A percentile compares a stretch with the other conserved stretches of the same genome.
phyloP scores from a whole-genome alignment of 2,329 filamentous ascomycete genomes.

The Bertia moriformis region DNA sequence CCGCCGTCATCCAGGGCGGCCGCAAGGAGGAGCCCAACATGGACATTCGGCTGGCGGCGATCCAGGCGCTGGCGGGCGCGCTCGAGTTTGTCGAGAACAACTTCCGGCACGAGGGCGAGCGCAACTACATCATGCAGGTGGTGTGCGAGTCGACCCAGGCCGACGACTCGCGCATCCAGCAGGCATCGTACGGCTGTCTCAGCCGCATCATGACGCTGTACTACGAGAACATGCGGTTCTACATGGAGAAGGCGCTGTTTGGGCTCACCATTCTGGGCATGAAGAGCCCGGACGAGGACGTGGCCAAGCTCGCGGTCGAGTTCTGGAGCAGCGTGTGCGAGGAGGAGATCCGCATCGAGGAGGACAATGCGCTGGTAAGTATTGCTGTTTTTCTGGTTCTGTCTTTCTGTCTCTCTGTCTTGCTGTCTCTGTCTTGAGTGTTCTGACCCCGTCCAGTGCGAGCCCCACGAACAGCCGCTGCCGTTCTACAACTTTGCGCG shows the following conservation, averaged over 20 bases:
- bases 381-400: constrained; percentile 1
- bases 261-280: constrained; percentile 94
- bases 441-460: constrained; percentile 27
- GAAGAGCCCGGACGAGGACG: constrained; percentile 95
- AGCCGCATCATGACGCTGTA: constrained; percentile 98
- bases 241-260: constrained; percentile 99
- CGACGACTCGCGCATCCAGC: constrained; percentile 78
- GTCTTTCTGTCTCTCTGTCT: constrained; percentile 3
- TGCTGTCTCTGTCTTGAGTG: constrained; percentile 5
- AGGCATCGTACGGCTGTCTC: constrained; percentile 88
- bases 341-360: constrained; percentile 93
- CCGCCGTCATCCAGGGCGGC: constrained; percentile 91
- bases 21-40: constrained; percentile 86
- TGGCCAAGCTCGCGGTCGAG: constrained; percentile 92
- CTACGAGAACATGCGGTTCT: constrained; percentile 99
- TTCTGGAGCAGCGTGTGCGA: constrained; percentile 99
- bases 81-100: constrained; percentile 96
- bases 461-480: constrained; percentile 70
- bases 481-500: constrained; percentile 93
- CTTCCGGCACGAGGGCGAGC: constrained; percentile 97
- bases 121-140: constrained; percentile 99
- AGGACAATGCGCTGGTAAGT: constrained; percentile 73
- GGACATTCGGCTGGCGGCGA: constrained; percentile 83
- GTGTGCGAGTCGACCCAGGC: constrained; percentile 98
- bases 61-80: constrained; percentile 86